Evolutionary conservation across 192 early-diverging fungal species (phyloP), one percentile per base, ranked within the genome.

Genomic region (Coemansia sp.): DNA sequence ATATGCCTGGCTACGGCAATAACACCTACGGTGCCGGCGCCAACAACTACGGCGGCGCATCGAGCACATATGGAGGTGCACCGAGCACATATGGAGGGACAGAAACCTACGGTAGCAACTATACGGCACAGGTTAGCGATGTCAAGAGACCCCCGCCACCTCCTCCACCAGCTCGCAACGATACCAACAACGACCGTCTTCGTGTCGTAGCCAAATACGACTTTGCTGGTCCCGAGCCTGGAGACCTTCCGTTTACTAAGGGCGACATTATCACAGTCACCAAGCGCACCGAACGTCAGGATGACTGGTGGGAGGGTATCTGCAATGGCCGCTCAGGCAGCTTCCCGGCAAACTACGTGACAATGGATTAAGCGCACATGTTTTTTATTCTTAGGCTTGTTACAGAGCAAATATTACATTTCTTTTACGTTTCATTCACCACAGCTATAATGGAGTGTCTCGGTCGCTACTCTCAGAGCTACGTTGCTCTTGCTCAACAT

Each of bases 271-370:
- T 98, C 64, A 84, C 80, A 4, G 84, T 98, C 12, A 45, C 84
- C 25, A 83, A 87, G 61, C 84, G 84, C 55, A 87, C 89, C 2
- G 82, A 84, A 1, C 80, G 80, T 27, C 80, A 69, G 33, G 87
- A 93, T 65, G 91, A 93, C 62, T 98, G 95, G 95, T 98, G 94
- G 95, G 83, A 85, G 25, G 95, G 94, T 25, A 67, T 46, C 43
- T 76, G 84, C 54, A 78, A 84, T 24, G 90, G 86, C 33, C 60
- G 56, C 41, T 74, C 69, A 40, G 93, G 92, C 11, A 71, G 67
- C 17, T 91, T 94, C 77, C 92, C 92, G 9, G 89, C 85, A 34
- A 91, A 91, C 67, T 92, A 89, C 74, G 82, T 85, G n/a, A 55
- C 71, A 14, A 59, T 63, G 44, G 41, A 54, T 52, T 69, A 58